These are phyloP conservation scores for Fusarium begoniae DNA, from an alignment of 2,329 filamentous ascomycete genomes.

Conservation along the genomic window DNA sequence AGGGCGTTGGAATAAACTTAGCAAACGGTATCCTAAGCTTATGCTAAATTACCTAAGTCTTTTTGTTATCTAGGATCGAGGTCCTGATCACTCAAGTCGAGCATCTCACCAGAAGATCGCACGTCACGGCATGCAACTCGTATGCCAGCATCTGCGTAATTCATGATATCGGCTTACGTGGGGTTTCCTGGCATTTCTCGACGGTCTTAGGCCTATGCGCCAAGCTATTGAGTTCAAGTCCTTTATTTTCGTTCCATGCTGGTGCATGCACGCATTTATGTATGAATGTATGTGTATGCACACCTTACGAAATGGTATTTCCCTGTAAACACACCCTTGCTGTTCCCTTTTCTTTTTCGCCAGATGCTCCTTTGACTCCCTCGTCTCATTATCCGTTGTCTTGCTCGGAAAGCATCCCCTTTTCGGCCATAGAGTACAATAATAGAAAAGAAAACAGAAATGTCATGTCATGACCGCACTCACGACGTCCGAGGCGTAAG, in stretches of 20 bases:
- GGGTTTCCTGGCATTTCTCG: neutral
- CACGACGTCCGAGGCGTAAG: neutral
- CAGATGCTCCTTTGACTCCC: constrained; percentile 25
- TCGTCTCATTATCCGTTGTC: constrained; percentile 1
- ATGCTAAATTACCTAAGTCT: neutral
- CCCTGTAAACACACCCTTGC: constrained; percentile 4
- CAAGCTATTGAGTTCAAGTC: neutral
- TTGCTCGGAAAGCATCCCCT: constrained; percentile 9
- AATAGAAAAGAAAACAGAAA: constrained; percentile 13
- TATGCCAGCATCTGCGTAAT: neutral
- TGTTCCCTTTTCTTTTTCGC: constrained; percentile 8
- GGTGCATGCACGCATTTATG: neutral
- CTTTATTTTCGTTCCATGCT: neutral
- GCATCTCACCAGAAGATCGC: neutral
- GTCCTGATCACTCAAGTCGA: neutral
- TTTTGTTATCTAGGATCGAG: neutral
- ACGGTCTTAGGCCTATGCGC: neutral
- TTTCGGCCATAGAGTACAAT: constrained; percentile 1
- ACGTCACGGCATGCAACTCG: neutral
- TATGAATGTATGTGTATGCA: constrained; percentile 4
- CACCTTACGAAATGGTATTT: neutral
- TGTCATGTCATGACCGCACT: neutral
- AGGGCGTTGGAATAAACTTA: neutral
- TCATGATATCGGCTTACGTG: constrained; percentile 3
- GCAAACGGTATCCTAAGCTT: neutral